Percentiles rank a stretch among this genome's conserved stretches.
Evolutionary conservation across 306 rosid species (phyloP).

Genomic region (Vigna unguiculata): DNA sequence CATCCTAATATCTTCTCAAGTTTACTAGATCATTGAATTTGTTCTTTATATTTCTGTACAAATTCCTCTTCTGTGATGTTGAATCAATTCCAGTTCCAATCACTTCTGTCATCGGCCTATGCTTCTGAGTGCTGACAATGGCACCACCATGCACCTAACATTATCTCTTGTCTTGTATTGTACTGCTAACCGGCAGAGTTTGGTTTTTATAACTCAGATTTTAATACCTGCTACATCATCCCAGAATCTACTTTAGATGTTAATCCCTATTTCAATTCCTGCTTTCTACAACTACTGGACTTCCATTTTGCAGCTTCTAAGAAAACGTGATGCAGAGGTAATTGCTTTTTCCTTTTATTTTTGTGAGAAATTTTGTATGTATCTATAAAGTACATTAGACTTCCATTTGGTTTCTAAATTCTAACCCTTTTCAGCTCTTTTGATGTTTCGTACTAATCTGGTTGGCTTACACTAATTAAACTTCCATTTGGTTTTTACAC

Average conservation of each 20-base stretch:
- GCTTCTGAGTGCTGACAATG: conserved; percentile 3
- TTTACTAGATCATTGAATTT: conserved; percentile 30
- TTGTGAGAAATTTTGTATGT: not conserved
- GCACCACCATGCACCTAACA: not conserved
- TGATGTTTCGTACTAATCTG: not conserved
- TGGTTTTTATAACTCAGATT: not conserved
- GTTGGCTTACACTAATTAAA: too few species aligned
- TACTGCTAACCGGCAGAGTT: not conserved
- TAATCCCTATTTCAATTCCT: not conserved
- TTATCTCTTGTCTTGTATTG: not conserved
- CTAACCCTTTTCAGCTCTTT: not conserved
- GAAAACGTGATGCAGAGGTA: not conserved
- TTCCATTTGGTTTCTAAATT: conserved; percentile 4
- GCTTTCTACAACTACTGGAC: conserved; percentile 1
- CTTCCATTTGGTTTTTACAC: too few species aligned
- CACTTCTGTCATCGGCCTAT: not conserved
- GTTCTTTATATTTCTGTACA: not conserved
- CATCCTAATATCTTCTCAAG: not conserved
- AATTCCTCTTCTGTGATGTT: not conserved
- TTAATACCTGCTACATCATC: not conserved
- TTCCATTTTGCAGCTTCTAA: conserved; percentile 8
- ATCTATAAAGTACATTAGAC: not conserved
- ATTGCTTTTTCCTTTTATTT: not conserved
- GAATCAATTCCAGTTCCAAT: not conserved
- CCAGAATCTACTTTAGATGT: too few species aligned